Base-by-base conservation (phyloP, 495 filamentous ascomycete genomes). In the Hypomontagnella submonticulosa region DNA sequence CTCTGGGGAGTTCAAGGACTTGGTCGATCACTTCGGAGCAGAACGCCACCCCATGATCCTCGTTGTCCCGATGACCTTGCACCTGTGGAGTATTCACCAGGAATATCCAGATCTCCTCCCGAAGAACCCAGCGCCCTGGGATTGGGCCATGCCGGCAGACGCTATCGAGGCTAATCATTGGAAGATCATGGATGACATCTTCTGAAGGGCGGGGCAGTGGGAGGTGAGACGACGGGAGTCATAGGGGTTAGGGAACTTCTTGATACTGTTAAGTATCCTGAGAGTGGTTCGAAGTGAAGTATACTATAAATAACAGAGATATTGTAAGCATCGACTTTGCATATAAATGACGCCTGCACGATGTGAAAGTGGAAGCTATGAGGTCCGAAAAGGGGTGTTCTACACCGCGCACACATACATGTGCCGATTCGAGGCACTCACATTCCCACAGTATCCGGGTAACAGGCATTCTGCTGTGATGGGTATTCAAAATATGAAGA, bases 81-180 rank as follows among this genome's bases (percentile, higher is more conserved):
- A 67, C 52, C 30, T 67, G 9, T 67, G 58, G 64, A 67, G 64
- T 15, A 1, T 57, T 6, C 64, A 67, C 11, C 64, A 67, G 41
- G 64, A 67, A 34, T 67, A 62, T 20, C 64, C 64, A 13, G 64
- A 67, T 43, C 57, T 67, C 34, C 58, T 67, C 16, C 64, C 64
- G n/a, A 67, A 67, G 64, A 62, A 18, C 34, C 64, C 64, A 47
- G 64, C 64, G 12, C 64, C 58, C 11, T 67, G 27, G 64, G 64
- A 67, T 23, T 67, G 64, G 64, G 53, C 64, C 23, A 54, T 67
- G 57, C 64, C 64, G 18, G 64, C 57, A 16, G 57, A 62, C 36
- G 41, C 62, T 27, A 62, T 67, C 53, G 64, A 67, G 47, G 64
- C 64, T 5, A 62, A 61, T 19, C 64, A 67, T 34, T 67, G 58